phyloP scores from a whole-genome alignment of 371 early-diverging fungal species.

The Mucor mucedo region DNA sequence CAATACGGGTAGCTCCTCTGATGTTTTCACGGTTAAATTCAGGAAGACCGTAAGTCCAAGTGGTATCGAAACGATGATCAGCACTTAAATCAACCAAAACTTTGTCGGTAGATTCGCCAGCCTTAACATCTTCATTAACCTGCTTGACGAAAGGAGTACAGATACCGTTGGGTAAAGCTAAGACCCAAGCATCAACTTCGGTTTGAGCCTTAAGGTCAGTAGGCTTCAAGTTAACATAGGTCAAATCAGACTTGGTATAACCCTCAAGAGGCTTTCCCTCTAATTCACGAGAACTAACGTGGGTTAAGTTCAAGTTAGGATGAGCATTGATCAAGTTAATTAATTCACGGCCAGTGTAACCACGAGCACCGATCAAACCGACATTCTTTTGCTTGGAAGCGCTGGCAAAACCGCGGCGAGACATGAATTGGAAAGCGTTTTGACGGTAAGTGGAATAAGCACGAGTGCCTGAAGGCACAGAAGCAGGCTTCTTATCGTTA shows the following conservation, averaged over 20 bases:
- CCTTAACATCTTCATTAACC: constrained; percentile 57
- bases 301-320: constrained; percentile 83
- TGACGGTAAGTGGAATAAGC: constrained; percentile 43
- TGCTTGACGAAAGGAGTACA: constrained; percentile 92
- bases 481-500: constrained; percentile 15
- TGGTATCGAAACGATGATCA: constrained; percentile 87
- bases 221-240: constrained; percentile 83
- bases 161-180: constrained; percentile 94
- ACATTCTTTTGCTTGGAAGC: constrained; percentile 61
- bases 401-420: constrained; percentile 64
- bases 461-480: constrained; percentile 24
- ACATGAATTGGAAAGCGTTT: constrained; percentile 10
- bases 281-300: constrained; percentile 92
- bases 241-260: constrained; percentile 72
- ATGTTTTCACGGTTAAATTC: constrained; percentile 75
- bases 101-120: constrained; percentile 54
- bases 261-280: constrained; percentile 81
- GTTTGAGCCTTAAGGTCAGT: constrained; percentile 65
- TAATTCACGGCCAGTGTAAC: constrained; percentile 94
- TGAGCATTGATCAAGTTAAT: constrained; percentile 88
- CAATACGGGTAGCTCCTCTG: constrained; percentile 66
- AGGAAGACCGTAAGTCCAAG: constrained; percentile 94
- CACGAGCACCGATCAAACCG: constrained; percentile 96
- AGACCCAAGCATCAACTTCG: constrained; percentile 91
- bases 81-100: constrained; percentile 91